Percentiles rank a stretch among this genome's conserved stretches.
Evolutionary conservation across 805 yeast species (phyloP).

Genomic region (Nadsonia fulvescens): DNA sequence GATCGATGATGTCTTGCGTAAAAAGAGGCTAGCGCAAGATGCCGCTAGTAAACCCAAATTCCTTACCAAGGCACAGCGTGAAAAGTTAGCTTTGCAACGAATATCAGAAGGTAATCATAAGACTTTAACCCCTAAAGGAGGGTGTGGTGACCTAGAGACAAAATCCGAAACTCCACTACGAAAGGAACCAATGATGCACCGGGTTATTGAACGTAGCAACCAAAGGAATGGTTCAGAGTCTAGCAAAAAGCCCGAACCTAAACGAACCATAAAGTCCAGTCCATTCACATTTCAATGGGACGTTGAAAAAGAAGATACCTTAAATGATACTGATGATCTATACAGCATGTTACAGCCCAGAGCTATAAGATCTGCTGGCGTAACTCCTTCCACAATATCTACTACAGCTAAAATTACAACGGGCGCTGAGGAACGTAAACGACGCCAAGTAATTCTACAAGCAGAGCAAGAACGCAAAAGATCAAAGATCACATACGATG

Average conservation of each 20-base stretch:
- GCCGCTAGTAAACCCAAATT: too few species aligned
- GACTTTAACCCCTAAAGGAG: constrained; percentile 2
- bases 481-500: constrained; percentile 7
- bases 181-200: constrained; percentile 3
- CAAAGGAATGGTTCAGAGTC: constrained; percentile 6
- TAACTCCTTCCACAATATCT: background rate
- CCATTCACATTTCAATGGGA: constrained; percentile 56
- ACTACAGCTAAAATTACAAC: constrained; percentile 8
- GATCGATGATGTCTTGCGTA: too few species aligned
- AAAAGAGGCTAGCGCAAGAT: too few species aligned
- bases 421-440: constrained; percentile 11
- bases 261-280: constrained; percentile 9
- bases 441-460: constrained; percentile 7
- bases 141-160: background rate
- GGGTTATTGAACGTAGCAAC: constrained; percentile 7
- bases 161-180: constrained; percentile 1
- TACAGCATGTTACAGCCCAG: constrained; percentile 10
- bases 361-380: background rate
- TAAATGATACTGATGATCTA: constrained; percentile 26
- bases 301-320: constrained; percentile 48
- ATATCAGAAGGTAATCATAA: constrained; percentile 6
- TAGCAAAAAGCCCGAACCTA: constrained; percentile 6
- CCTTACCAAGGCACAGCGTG: constrained; percentile 28
- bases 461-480: constrained; percentile 10
- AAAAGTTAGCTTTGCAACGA: constrained; percentile 6